These are phyloP conservation scores for Diutina rugosa DNA, from an alignment of 1,139 yeast genomes.

Conservation along the genomic window DNA sequence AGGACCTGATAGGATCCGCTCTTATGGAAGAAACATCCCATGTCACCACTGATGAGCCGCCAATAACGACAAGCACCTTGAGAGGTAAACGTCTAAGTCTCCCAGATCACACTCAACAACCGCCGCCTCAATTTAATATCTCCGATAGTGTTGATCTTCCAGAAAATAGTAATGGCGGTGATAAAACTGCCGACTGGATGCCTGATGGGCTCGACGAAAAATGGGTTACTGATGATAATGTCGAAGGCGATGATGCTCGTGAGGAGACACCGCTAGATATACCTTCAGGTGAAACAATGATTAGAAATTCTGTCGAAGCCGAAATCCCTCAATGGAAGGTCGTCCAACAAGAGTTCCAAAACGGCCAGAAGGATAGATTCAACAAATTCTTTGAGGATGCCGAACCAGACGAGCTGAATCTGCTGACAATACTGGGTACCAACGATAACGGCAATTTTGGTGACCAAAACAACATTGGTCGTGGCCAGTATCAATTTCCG, in stretches of 20 bases:
- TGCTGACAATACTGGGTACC: not conserved
- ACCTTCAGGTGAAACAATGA: not conserved
- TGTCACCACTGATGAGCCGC: not conserved
- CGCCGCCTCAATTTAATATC: not conserved
- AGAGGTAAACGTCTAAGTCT: not conserved
- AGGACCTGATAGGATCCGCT: constrained; percentile 13
- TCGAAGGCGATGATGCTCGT: not conserved
- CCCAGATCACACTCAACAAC: not conserved
- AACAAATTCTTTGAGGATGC: not conserved
- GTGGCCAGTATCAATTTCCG: not conserved
- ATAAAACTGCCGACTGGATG: not conserved
- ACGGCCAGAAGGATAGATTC: not conserved
- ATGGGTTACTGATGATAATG: not conserved
- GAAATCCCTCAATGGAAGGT: not conserved
- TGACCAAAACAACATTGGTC: not conserved
- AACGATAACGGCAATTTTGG: not conserved
- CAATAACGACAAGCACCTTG: not conserved
- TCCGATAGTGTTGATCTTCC: not conserved
- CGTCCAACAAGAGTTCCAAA: not conserved
- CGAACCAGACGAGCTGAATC: not conserved
- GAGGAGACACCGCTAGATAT: not conserved
- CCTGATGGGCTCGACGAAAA: not conserved
- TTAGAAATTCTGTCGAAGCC: not conserved
- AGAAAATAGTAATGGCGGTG: not conserved
- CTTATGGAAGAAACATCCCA: constrained; percentile 4